Evolutionary conservation across 1,139 yeast species (phyloP).

Genomic region (Arxiozyma slooffiae): DNA sequence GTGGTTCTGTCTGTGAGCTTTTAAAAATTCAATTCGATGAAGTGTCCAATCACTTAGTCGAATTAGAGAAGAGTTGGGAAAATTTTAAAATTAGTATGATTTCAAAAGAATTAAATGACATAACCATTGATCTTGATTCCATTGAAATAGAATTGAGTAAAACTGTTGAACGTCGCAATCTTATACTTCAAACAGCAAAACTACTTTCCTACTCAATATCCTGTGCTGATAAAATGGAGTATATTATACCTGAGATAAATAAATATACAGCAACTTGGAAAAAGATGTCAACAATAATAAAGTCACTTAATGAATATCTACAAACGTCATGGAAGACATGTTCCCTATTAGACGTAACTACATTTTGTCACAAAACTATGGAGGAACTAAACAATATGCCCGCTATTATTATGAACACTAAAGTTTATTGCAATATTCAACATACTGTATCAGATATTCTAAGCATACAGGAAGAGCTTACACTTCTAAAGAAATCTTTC

Average conservation of each 20-base stretch:
- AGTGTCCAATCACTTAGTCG: slow-evolving; percentile 32
- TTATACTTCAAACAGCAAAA: background rate
- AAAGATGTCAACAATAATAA: background rate
- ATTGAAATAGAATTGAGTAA: background rate
- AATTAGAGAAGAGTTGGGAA: slow-evolving; percentile 39
- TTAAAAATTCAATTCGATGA: slow-evolving; percentile 34
- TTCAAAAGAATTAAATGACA: background rate
- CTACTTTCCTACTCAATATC: background rate
- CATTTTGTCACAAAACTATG: background rate
- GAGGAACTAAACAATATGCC: background rate
- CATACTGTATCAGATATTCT: slow-evolving; percentile 32
- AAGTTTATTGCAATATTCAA: slow-evolving; percentile 57
- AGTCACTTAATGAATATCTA: background rate
- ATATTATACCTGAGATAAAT: background rate
- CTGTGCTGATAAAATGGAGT: background rate
- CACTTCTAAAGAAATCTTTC: slow-evolving; percentile 42
- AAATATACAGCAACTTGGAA: background rate
- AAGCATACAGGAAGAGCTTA: background rate
- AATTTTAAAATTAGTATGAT: slow-evolving; percentile 32
- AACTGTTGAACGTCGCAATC: background rate
- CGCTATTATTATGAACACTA: slow-evolving; percentile 7
- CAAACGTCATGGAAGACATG: background rate
- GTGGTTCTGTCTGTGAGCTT: slow-evolving; percentile 35
- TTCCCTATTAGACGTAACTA: background rate
- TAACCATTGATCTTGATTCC: background rate